phyloP scores from a whole-genome alignment of 108 stramenopile species.

The Nitzschia inconspicua region DNA sequence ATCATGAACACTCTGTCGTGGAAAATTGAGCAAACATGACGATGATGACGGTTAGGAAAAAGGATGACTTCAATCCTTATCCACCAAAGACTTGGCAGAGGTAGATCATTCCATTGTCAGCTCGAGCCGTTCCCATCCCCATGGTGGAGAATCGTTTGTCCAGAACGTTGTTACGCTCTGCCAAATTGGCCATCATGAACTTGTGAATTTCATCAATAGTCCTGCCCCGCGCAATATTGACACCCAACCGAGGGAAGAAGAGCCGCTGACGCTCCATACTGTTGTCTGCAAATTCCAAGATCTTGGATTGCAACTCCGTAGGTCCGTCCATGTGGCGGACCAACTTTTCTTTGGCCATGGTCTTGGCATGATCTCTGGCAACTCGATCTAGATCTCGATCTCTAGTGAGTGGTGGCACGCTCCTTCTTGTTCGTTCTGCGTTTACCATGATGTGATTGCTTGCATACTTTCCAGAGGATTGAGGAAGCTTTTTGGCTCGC shows the following conservation, averaged over 20 bases:
- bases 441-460: slow-evolving; percentile 48
- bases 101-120: slow-evolving; percentile 24
- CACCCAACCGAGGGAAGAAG: slow-evolving; percentile 29
- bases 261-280: too few relatives aligned
- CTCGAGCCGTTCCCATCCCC: slow-evolving; percentile 44
- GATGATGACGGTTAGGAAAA: too few relatives aligned
- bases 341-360: slow-evolving; percentile 18
- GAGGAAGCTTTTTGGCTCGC: neutral
- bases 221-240: slow-evolving; percentile 32
- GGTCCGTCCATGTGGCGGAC: slow-evolving; percentile 18
- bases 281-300: neutral
- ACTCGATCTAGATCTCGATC: slow-evolving; percentile 29
- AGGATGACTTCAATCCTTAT: too few relatives aligned
- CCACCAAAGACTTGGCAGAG: slow-evolving; percentile 39
- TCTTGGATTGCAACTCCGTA: neutral
- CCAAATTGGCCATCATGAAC: slow-evolving; percentile 24
- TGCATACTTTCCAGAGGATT: slow-evolving; percentile 3
- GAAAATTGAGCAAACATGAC: too few relatives aligned
- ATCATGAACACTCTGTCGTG: too few relatives aligned
- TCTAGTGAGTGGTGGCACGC: slow-evolving; percentile 24
- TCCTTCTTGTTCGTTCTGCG: slow-evolving; percentile 23
- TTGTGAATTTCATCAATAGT: slow-evolving; percentile 20
- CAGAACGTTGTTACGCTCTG: slow-evolving; percentile 37
- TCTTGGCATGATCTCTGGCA: slow-evolving; percentile 26
- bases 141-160: slow-evolving; percentile 30